Conservation (phyloP, 495 filamentous ascomycete species). For the Penicillium flavigenum region DNA sequence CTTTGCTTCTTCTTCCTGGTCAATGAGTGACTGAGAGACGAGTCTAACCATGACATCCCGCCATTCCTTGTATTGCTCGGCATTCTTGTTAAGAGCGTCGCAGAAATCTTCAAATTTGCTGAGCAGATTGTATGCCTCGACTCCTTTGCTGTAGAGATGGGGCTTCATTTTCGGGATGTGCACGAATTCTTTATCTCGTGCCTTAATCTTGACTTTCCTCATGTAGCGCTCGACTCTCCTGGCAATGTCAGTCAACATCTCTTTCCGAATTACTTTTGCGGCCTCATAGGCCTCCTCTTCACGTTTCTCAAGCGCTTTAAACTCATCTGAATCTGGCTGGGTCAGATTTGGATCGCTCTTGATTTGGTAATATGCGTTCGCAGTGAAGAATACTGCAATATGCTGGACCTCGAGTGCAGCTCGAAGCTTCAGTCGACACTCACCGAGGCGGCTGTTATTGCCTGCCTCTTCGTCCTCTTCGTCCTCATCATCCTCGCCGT, state of each 20-base stretch:
- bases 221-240: constrained; percentile 49
- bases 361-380: constrained; percentile 78
- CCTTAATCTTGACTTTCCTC: constrained; percentile 44
- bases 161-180: constrained; percentile 60
- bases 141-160: constrained; percentile 52
- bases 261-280: constrained; percentile 73
- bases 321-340: constrained; percentile 62
- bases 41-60: constrained; percentile 66
- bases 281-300: constrained; percentile 72
- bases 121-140: constrained; percentile 59
- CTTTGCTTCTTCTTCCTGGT: constrained; percentile 69
- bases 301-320: constrained; percentile 59
- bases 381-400: constrained; percentile 78
- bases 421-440: constrained; percentile 66
- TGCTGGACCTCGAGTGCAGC: constrained; percentile 77
- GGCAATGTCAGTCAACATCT: constrained; percentile 62
- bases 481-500: constrained; percentile 38
- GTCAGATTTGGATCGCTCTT: constrained; percentile 66
- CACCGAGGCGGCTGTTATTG: constrained; percentile 51
- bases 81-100: constrained; percentile 65
- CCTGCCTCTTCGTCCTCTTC: constrained; percentile 47
- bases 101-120: constrained; percentile 56
- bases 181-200: constrained; percentile 53
- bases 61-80: constrained; percentile 68
- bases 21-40: constrained; percentile 72